A percentile compares a stretch with the other conserved stretches of the same genome.
Evolutionary conservation across 2,329 filamentous ascomycete species (phyloP).

Genomic region (Colletotrichum navitas): DNA sequence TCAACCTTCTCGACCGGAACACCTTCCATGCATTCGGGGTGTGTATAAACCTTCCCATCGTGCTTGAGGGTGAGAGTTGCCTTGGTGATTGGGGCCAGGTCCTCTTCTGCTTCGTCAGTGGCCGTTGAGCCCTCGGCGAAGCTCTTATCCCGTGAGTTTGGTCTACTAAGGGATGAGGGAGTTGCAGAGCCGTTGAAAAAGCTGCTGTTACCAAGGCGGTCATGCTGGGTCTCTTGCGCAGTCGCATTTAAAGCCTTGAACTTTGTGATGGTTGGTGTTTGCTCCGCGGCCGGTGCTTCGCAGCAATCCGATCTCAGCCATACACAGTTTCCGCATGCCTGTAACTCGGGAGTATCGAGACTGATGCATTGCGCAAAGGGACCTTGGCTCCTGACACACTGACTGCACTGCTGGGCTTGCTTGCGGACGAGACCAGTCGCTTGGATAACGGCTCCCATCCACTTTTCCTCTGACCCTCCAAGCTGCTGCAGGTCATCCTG

Average conservation of each 20-base stretch:
- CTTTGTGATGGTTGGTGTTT: not conserved
- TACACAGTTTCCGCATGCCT: constrained; percentile 65
- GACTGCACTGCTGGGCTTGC: constrained; percentile 55
- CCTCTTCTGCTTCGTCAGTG: constrained; percentile 33
- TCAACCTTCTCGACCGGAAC: constrained; percentile 67
- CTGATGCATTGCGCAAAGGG: constrained; percentile 61
- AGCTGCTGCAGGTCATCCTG: constrained; percentile 16
- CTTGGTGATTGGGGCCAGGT: constrained; percentile 52
- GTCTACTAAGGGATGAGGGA: constrained; percentile 21
- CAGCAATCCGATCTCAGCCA: constrained; percentile 58
- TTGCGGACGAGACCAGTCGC: constrained; percentile 56
- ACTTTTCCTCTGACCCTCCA: constrained; percentile 49
- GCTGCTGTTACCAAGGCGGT: not conserved
- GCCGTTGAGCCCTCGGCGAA: constrained; percentile 18
- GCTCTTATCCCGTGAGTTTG: constrained; percentile 35
- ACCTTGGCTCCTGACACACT: constrained; percentile 58
- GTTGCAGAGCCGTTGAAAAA: constrained; percentile 18
- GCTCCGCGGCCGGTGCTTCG: not conserved
- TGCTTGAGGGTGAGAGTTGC: constrained; percentile 60
- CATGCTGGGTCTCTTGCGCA: constrained; percentile 3
- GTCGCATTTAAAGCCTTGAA: constrained; percentile 6
- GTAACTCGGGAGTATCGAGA: constrained; percentile 56
- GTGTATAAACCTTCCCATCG: constrained; percentile 62
- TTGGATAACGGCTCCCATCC: constrained; percentile 64
- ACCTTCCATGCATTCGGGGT: constrained; percentile 65